These are phyloP conservation scores for Pseudozyma hubeiensis DNA, from an alignment of 1,284 basidiomycete species.

Conservation along the genomic window DNA sequence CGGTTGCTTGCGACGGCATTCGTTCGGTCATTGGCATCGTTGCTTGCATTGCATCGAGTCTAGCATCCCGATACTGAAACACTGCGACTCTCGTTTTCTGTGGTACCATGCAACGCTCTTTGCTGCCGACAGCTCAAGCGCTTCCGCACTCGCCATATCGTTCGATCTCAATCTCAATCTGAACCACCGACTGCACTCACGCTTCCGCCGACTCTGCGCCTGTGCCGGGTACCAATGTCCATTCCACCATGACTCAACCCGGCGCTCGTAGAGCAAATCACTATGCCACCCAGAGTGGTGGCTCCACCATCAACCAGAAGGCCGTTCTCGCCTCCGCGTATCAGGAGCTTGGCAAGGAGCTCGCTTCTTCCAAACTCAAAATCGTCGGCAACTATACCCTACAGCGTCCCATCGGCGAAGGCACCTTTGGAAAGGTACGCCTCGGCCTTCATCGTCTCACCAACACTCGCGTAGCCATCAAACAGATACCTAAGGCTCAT, in stretches of 20 bases:
- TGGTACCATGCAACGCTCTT: slow-evolving; percentile 18
- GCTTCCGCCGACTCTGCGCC: neutral
- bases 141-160: neutral
- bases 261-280: slow-evolving; percentile 26
- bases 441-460: slow-evolving; percentile 91
- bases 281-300: slow-evolving; percentile 21
- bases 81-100: neutral
- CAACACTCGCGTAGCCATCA: slow-evolving; percentile 78
- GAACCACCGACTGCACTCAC: neutral
- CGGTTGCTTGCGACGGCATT: too few species aligned
- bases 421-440: slow-evolving; percentile 88
- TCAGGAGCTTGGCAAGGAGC: slow-evolving; percentile 94
- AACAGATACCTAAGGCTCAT: slow-evolving; percentile 93
- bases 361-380: slow-evolving; percentile 86
- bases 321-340: slow-evolving; percentile 83
- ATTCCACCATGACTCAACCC: slow-evolving; percentile 27
- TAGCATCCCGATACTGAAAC: neutral
- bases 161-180: neutral
- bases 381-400: slow-evolving; percentile 96
- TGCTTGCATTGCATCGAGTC: too few species aligned
- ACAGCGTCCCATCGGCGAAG: slow-evolving; percentile 95
- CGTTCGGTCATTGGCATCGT: too few species aligned
- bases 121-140: neutral
- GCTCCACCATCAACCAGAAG: slow-evolving; percentile 57
- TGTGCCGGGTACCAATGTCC: slow-evolving; percentile 4